These are phyloP conservation scores for barrel medic (Medicago truncatula) DNA, from an alignment of 306 rosid species.

Conservation along the genomic window MtrunA17r5.0-ANR NC_053046.1:30378501-30379000, in stretches of 20 bases:
- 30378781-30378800: not conserved
- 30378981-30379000: not conserved
- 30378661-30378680: not conserved
- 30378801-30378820: not conserved
- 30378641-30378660: not conserved
- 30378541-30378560: too few relatives aligned
- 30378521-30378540: too few relatives aligned
- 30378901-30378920: not conserved
- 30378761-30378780: not conserved
- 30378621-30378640: too few relatives aligned
- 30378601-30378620: too few relatives aligned
- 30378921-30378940: not conserved
- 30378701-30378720: not conserved
- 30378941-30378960: not conserved
- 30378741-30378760: not conserved
- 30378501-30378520: too few relatives aligned
- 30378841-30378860: not conserved
- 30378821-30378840: not conserved
- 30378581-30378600: too few relatives aligned
- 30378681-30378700: not conserved
- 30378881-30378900: not conserved
- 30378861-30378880: not conserved
- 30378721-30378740: not conserved
- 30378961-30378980: not conserved
- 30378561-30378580: too few relatives aligned